A percentile compares a stretch with the other conserved stretches of the same genome.
Conservation (phyloP, 1,284 basidiomycete species). For the Tausonia pullulans region DNA sequence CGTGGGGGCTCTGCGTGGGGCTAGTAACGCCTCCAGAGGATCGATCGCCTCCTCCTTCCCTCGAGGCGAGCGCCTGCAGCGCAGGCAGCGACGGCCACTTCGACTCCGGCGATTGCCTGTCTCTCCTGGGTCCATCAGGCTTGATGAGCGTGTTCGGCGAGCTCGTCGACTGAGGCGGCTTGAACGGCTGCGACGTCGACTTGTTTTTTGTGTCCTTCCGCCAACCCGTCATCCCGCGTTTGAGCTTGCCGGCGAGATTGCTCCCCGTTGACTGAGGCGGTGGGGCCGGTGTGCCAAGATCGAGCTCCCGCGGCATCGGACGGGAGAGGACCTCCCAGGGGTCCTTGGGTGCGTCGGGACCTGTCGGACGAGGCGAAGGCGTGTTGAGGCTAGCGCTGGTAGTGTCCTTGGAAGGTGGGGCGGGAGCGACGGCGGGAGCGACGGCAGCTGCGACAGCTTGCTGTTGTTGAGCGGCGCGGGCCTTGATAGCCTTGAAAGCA, state of each 20-base stretch:
- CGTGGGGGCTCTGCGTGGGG: neutral
- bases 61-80: neutral
- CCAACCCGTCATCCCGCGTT: conserved; percentile 5
- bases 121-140: neutral
- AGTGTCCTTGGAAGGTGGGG: neutral
- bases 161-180: neutral
- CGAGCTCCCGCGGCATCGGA: conserved; percentile 15
- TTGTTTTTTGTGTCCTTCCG: neutral
- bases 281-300: neutral
- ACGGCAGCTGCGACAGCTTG: too few relatives aligned
- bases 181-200: neutral
- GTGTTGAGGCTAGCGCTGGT: neutral
- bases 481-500: too few relatives aligned
- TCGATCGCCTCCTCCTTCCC: too few relatives aligned
- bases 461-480: too few relatives aligned
- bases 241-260: conserved; percentile 3
- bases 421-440: neutral
- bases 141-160: neutral
- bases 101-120: neutral
- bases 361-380: neutral
- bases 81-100: neutral
- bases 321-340: conserved; percentile 14
- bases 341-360: neutral
- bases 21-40: neutral
- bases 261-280: neutral